A percentile compares a stretch with the other conserved stretches of the same genome.
phyloP scores from a whole-genome alignment of 495 filamentous ascomycete genomes.

The Penicillium egyptiacum region DNA sequence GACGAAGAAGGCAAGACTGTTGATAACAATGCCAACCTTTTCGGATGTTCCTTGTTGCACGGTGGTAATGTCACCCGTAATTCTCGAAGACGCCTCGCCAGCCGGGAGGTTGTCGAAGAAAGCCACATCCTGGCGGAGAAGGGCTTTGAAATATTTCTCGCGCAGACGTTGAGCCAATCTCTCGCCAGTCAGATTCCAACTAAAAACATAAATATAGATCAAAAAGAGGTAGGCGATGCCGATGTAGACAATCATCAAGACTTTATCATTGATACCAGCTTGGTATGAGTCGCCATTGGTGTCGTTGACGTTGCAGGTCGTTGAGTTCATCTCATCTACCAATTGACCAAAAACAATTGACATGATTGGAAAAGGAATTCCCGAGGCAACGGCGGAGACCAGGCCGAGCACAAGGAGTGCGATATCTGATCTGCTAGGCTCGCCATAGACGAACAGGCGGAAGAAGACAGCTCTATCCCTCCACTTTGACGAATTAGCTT shows the following conservation, averaged over 20 bases:
- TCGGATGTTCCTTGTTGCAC: constrained; percentile 62
- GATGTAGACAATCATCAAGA: constrained; percentile 61
- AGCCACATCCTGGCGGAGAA: constrained; percentile 59
- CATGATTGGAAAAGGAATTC: constrained; percentile 64
- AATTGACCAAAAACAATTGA: constrained; percentile 66
- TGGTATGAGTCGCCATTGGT: constrained; percentile 34
- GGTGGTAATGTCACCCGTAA: constrained; percentile 56
- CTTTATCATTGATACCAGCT: constrained; percentile 50
- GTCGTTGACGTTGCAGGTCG: constrained; percentile 39
- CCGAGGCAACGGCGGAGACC: constrained; percentile 56
- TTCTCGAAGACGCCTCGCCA: constrained; percentile 57
- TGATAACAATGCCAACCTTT: constrained; percentile 61
- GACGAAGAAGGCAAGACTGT: constrained; percentile 59
- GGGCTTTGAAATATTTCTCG: constrained; percentile 51
- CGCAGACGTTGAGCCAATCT: constrained; percentile 60
- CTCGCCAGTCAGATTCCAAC: constrained; percentile 59
- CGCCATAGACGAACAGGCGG: constrained; percentile 7
- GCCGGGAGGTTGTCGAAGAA: constrained; percentile 57
- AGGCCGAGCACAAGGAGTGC: constrained; percentile 51
- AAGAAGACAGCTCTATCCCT: constrained; percentile 4
- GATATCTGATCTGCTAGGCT: constrained; percentile 35
- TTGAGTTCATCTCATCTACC: constrained; percentile 60
- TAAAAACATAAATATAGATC: constrained; percentile 51
- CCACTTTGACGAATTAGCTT: constrained; percentile 3
- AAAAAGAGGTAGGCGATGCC: constrained; percentile 57